Evolutionary conservation across 2,329 filamentous ascomycete genomes (phyloP), one percentile per base, ranked within the genome.

Genomic region (Alternaria atra): DNA sequence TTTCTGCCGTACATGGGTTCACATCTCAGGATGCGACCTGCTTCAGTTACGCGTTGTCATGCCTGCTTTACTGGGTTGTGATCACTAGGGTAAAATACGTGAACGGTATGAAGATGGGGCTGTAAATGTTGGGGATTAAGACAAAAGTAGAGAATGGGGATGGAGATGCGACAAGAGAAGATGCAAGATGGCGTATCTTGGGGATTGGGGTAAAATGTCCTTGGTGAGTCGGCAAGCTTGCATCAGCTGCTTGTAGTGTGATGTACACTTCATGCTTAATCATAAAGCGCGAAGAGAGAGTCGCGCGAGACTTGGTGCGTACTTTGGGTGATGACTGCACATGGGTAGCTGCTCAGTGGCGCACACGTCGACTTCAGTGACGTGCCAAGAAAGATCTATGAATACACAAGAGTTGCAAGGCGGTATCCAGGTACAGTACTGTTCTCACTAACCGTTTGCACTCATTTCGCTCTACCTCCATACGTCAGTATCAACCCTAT

Each of bases 1-100:
- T 71, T 72, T 69, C 66, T 72, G 69, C 68, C 69, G 61, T 23
- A 59, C 43, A 67, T 60, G 65, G 64, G 51, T 48, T 48, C 47
- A 34, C 8, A 13, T 52, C 15, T 25, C 15, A 35, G 30, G 23
- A 34, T 46, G 34, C 10, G 15, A 9, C 4, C 5, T 37, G 46
- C 55, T 25, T 51, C 46, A 57, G 44, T 29, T 32, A 53, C 32
- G 39, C 48, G 25, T 46, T 25, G 12, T n/a, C 13, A 17, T 29
- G 10, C 7, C 8, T 15, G 30, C 5, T 35, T 39, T 17, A 53
- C 5, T 42, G 50, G 40, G 13, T 35, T 17, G 17, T 2, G 2
- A 32, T 12, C 6, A 10, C 23, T 42, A n/a, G 17, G n/a, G 44
- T 25, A 3, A 9, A 32, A 9, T 25, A 32, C 23, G 20, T 29